These are phyloP conservation scores for Anthoceros angustus DNA, from an alignment of 225 moss, liverwort and hornwort genomes.

Conservation along the genomic window DNA sequence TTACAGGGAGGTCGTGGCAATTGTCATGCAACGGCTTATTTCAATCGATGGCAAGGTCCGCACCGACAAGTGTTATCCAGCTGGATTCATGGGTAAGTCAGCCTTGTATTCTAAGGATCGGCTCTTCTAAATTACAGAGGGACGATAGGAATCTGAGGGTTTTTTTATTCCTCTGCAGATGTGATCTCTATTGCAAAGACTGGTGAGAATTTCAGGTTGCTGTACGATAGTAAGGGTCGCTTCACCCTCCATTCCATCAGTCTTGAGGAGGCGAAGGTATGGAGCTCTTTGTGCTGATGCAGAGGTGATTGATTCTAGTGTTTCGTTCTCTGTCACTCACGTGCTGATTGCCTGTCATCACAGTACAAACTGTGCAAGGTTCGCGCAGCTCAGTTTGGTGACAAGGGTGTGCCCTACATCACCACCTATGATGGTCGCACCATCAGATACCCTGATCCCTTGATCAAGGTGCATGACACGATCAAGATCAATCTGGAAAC, in stretches of 20 bases:
- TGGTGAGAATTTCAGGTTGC: conserved; percentile 77
- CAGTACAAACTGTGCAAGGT: conserved; percentile 97
- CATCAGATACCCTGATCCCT: conserved; percentile 83
- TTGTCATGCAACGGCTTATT: conserved; percentile 91
- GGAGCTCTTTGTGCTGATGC: neutral
- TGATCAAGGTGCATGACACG: conserved; percentile 83
- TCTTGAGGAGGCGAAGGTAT: conserved; percentile 74
- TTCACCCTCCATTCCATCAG: conserved; percentile 80
- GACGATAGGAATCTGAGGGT: no score
- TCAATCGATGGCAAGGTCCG: conserved; percentile 90
- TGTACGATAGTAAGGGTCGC: conserved; percentile 83
- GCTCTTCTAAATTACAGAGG: no score
- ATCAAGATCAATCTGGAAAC: conserved; percentile 81
- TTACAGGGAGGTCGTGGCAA: conserved; percentile 85
- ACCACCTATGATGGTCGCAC: conserved; percentile 77
- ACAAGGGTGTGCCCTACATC: conserved; percentile 79
- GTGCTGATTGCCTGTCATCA: neutral
- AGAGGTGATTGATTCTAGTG: neutral
- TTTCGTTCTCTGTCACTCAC: neutral
- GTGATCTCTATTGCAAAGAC: conserved; percentile 90
- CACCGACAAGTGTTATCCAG: conserved; percentile 96
- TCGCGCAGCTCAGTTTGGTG: conserved; percentile 57
- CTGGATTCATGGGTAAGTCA: conserved; percentile 81
- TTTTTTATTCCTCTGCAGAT: conserved; percentile 29
- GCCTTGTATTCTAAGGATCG: no score